A percentile compares a stretch with the other conserved stretches of the same genome.
Evolutionary conservation across 2,329 filamentous ascomycete genomes (phyloP).

Genomic region (Trichophyton schoenleinii): DNA sequence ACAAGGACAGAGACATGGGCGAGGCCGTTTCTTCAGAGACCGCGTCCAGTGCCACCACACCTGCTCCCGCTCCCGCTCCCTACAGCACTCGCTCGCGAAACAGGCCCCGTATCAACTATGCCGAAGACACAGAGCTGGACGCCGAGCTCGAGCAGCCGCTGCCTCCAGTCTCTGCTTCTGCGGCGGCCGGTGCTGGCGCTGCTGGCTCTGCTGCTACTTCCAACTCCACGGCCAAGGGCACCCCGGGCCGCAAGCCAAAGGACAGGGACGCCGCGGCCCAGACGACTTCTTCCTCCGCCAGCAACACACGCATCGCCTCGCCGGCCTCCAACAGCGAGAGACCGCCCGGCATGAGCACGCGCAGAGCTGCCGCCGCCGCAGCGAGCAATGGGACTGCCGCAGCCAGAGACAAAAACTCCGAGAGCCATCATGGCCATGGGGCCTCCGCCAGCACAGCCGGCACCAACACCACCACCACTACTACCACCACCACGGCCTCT

Average conservation of each 20-base stretch:
- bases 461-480: too few species aligned
- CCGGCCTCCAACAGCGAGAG: constrained; percentile 28
- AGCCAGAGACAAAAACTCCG: constrained; percentile 19
- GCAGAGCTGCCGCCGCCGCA: constrained; percentile 24
- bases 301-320: constrained; percentile 21
- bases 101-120: constrained; percentile 81
- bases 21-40: constrained; percentile 23
- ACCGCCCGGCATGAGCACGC: constrained; percentile 26
- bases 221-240: neutral
- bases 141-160: constrained; percentile 61
- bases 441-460: too few species aligned
- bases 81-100: constrained; percentile 94
- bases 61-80: constrained; percentile 45
- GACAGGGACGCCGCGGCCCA: constrained; percentile 14
- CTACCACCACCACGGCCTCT: too few species aligned
- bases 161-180: constrained; percentile 17
- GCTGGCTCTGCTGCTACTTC: constrained; percentile 16
- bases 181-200: constrained; percentile 11
- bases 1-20: neutral
- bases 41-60: constrained; percentile 28
- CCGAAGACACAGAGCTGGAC: constrained; percentile 83
- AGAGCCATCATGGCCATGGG: constrained; percentile 19
- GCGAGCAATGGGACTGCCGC: neutral
- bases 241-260: neutral
- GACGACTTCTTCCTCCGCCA: neutral